Percentiles rank a stretch among this genome's conserved stretches.
phyloP scores from a whole-genome alignment of 2,329 filamentous ascomycete species.

The Trichoderma sp. region DNA sequence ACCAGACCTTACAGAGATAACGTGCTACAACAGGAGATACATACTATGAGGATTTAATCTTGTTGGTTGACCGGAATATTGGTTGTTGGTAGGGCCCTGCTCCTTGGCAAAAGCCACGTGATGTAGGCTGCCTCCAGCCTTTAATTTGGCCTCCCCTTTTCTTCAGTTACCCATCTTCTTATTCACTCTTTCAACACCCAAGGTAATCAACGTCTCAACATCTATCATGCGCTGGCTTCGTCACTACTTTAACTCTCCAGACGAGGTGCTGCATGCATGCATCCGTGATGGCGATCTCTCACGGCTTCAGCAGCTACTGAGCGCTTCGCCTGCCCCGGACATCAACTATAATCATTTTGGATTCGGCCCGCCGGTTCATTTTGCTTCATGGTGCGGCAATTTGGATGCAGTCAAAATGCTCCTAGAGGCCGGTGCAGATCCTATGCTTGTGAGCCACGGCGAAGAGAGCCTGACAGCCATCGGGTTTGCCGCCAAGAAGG shows the following conservation, averaged over 20 bases:
- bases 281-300: constrained; percentile 14
- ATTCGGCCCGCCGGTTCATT: constrained; percentile 21
- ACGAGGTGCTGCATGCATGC: constrained; percentile 17
- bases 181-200: not conserved
- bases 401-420: constrained; percentile 20
- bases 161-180: not conserved
- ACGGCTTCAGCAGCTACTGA: not conserved
- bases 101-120: not conserved
- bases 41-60: not conserved
- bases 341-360: constrained; percentile 3
- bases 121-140: not conserved
- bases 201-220: not conserved
- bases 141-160: not conserved
- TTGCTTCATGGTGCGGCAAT: constrained; percentile 19
- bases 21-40: not conserved
- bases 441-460: not conserved
- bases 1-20: not conserved
- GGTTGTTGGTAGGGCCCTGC: not conserved
- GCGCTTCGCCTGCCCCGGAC: not conserved
- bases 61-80: not conserved
- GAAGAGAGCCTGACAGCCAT: not conserved
- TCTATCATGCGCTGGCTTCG: not conserved
- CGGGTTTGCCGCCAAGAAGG: not conserved
- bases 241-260: not conserved
- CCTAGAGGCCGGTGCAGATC: constrained; percentile 18